phyloP scores from a whole-genome alignment of 371 early-diverging fungal genomes.

The Apophysomyces trapeziformis region DNA sequence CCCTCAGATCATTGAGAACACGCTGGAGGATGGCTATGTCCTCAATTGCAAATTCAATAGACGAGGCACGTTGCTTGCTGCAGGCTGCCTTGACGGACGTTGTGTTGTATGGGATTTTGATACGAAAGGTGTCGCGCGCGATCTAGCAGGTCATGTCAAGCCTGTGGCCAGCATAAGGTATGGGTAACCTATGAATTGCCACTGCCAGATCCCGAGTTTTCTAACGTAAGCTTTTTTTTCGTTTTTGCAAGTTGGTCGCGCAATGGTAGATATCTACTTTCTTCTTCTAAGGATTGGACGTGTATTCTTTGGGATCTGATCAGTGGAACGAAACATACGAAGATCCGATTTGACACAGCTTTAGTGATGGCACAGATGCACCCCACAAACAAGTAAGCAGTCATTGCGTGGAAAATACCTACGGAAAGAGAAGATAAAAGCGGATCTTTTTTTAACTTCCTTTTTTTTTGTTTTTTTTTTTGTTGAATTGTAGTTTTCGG shows the following conservation, averaged over 20 bases:
- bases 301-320: conserved; percentile 90
- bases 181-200: no score
- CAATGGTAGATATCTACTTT: conserved; percentile 70
- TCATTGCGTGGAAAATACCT: not conserved
- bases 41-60: conserved; percentile 70
- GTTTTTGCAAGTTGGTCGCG: conserved; percentile 64
- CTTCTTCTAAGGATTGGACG: conserved; percentile 78
- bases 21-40: conserved; percentile 76
- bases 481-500: conserved; percentile 32
- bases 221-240: not conserved
- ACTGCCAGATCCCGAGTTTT: not conserved
- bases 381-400: conserved; percentile 67
- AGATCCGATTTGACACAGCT: conserved; percentile 70
- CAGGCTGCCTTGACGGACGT: conserved; percentile 82
- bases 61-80: conserved; percentile 78
- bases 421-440: no score
- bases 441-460: no score
- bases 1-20: conserved; percentile 80
- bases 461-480: no score
- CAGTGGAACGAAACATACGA: conserved; percentile 50
- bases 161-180: conserved; percentile 81
- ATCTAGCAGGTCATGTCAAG: conserved; percentile 73
- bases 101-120: conserved; percentile 90
- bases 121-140: conserved; percentile 75
- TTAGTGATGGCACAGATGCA: conserved; percentile 73